These are phyloP conservation scores for Paxillus ammoniavirescens DNA, from an alignment of 768 basidiomycete genomes.

Conservation along the genomic window DNA sequence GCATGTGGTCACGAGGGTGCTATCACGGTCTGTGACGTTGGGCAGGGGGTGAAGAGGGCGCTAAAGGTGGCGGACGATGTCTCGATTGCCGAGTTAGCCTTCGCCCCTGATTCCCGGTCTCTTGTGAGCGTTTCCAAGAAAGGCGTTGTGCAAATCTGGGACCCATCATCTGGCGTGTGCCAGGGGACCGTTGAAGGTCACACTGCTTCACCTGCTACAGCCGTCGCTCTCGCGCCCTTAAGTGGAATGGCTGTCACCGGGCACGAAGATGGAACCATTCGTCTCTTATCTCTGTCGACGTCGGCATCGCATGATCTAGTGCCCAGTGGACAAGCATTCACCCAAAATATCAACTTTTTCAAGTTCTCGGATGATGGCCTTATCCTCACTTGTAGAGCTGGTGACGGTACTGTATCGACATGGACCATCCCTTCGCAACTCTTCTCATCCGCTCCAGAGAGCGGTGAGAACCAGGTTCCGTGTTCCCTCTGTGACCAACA, in stretches of 20 bases:
- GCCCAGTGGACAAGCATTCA: neutral
- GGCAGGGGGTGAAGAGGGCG: neutral
- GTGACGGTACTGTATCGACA: neutral
- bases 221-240: slow-evolving; percentile 7
- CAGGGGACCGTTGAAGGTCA: neutral
- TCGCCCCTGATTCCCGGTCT: slow-evolving; percentile 10
- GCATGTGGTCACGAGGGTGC: slow-evolving; percentile 11
- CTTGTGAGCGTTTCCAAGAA: slow-evolving; percentile 10
- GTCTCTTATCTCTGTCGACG: neutral
- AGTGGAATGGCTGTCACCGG: slow-evolving; percentile 1
- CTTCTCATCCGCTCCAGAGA: neutral
- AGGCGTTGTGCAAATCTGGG: slow-evolving; percentile 13
- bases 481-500: neutral
- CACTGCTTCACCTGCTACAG: neutral
- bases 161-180: slow-evolving; percentile 5
- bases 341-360: neutral
- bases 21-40: slow-evolving; percentile 4
- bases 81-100: slow-evolving; percentile 7
- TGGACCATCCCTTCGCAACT: slow-evolving; percentile 1
- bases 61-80: neutral
- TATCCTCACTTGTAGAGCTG: slow-evolving; percentile 3
- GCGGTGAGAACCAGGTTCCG: neutral
- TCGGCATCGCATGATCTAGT: slow-evolving; percentile 1
- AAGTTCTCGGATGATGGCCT: slow-evolving; percentile 3
- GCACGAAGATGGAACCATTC: slow-evolving; percentile 7